Evolutionary conservation across 2,329 filamentous ascomycete genomes (phyloP).

Genomic region (Xylariaceae sp.): DNA sequence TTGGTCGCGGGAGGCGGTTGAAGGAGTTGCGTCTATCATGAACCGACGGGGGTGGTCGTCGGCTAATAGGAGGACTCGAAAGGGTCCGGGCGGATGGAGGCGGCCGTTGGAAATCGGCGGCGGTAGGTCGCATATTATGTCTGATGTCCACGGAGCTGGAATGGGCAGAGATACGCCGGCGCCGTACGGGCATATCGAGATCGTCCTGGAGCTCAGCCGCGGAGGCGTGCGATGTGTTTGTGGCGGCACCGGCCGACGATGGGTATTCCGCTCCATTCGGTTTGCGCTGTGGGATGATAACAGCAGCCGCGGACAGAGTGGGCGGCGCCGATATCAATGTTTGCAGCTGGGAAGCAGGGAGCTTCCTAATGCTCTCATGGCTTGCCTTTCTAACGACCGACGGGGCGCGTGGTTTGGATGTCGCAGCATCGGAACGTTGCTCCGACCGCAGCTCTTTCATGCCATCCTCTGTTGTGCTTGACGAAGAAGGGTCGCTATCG

Average conservation of each 20-base stretch:
- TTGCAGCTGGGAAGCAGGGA: constrained; percentile 57
- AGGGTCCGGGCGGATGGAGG: constrained; percentile 41
- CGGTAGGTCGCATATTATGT: constrained; percentile 22
- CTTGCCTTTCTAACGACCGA: constrained; percentile 26
- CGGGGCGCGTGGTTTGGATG: constrained; percentile 22
- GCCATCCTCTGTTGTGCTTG: constrained; percentile 1
- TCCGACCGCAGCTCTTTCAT: constrained; percentile 8
- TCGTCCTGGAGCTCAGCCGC: constrained; percentile 33
- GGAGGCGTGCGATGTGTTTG: constrained; percentile 33
- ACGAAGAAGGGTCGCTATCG: constrained; percentile 1
- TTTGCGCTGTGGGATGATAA: constrained; percentile 30
- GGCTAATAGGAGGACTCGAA: constrained; percentile 50
- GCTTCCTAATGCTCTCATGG: constrained; percentile 45
- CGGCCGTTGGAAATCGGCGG: constrained; percentile 34
- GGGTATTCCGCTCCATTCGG: constrained; percentile 36
- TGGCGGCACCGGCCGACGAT: constrained; percentile 37
- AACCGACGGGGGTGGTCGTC: constrained; percentile 35
- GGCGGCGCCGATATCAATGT: constrained; percentile 54
- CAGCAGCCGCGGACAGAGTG: constrained; percentile 52
- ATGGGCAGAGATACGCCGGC: constrained; percentile 28
- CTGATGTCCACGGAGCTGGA: constrained; percentile 28
- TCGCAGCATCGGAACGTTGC: constrained; percentile 10
- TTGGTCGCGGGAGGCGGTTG: constrained; percentile 42
- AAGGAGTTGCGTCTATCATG: constrained; percentile 49
- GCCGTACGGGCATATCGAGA: constrained; percentile 14